Evolutionary conservation across 345 rosid species (phyloP), one percentile per base, ranked within the genome.

Genomic region (Citrus cavaleriei): DNA sequence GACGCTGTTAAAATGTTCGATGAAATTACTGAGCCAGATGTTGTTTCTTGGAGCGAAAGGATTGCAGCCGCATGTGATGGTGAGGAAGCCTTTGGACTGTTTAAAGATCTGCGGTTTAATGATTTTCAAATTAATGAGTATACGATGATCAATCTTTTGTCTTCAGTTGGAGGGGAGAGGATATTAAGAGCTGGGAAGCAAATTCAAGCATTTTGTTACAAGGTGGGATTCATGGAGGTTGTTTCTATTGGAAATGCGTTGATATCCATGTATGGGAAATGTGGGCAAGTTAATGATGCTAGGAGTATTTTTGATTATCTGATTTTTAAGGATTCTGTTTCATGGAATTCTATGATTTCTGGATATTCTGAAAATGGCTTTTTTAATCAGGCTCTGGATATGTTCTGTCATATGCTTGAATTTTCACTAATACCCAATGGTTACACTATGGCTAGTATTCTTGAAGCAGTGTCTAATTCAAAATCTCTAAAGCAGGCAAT

Each of bases 11-110:
- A 75, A 68, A 2, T 74, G 85, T 85, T 85, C 19, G 87, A 80
- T 83, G 88, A 85, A 87, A 83, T 87, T 82, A 16, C 81, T 55
- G 78, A 85, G 2, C 88, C 87, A 5, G 87, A 87, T 49, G 38
- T 85, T 57, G 80, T 85, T 54, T 87, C 87, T 59, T 87, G 87
- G 84, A 78, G 86, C 2, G 87, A 85, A 80, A 87, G 87, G 79
- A 83, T 85, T 30, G 81, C 82, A 8, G 86, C 87, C 27, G 78
- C 90, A 60, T 72, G 25, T 73, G 83, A 83, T 59, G 79, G 81
- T 10, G 12, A 72, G 28, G 90, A 85, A 61, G 88, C 86, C 49
- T 46, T 80, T 22, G 71, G 68, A 21, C 79, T 80, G 38, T 81
- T 85, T 81, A 81, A 80, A 34, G 24, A 61, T 75, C n/a, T 85